Evolutionary conservation across 2,329 filamentous ascomycete species (phyloP), one percentile per base, ranked within the genome.

Genomic region (Colletotrichum limetticola): DNA sequence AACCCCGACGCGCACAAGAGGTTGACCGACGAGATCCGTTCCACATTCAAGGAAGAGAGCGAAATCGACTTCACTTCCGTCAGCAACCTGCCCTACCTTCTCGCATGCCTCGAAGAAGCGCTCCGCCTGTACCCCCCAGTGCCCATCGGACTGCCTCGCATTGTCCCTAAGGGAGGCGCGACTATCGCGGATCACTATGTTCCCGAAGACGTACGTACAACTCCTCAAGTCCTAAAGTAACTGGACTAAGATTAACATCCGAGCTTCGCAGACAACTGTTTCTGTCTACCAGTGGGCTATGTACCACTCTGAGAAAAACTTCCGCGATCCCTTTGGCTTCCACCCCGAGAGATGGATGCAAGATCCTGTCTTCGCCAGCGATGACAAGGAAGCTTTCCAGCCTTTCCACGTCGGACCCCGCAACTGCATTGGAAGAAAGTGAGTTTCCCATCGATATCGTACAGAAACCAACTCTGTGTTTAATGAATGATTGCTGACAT

Each of bases 371-470:
- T 79, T 76, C 32, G 75, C 59, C 1, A 70, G 70, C 24, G 80
- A 82, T 65, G 68, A 75, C 16, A 75, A 68, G 49, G 83, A 85
- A 0, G 83, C 82, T 1, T 80, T 86, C 68, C 84, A 88, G 75
- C 85, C 87, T 1, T 88, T 89, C 74, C 83, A 83, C 4, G 46
- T 85, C 2, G 86, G 87, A 0, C 83, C 87, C 6, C 79, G 87
- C 1, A 86, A 87, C 59, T 89, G 87, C 72, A 81, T 89, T 32
- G 87, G 87, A 1, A 81, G 81, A 72, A 87, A 88, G 85, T 86
- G 79, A 78, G 85, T 80, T 2, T 5, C 9, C 8, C n/a, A 76
- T 42, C 5, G 35, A 16, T 37, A 14, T 16, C 35, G 5, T 37
- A 5, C 35, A 14, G 8, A n/a, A 11, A 0, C 1, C 2, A 11